Evolutionary conservation across 805 yeast species (phyloP).

Genomic region (Barnettozyma pratensis): DNA sequence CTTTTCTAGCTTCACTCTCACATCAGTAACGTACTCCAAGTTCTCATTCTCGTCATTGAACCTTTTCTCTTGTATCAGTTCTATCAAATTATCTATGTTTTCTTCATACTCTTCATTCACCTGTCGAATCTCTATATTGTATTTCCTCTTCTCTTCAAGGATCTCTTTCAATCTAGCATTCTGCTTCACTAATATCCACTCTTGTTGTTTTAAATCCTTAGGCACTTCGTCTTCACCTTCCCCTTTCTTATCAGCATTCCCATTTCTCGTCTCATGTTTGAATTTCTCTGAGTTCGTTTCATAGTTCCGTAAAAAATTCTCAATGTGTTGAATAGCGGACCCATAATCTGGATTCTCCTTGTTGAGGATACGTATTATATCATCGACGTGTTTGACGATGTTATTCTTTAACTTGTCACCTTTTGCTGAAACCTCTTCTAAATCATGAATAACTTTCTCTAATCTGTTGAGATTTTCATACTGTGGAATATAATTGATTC

Average conservation of each 20-base stretch:
- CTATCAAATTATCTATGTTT: slow-evolving; percentile 8
- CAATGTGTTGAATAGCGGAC: slow-evolving; percentile 3
- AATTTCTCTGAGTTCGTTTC: background rate
- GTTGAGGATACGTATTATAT: slow-evolving; percentile 13
- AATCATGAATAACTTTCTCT: slow-evolving; percentile 10
- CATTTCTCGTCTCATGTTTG: background rate
- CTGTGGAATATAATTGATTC: slow-evolving; percentile 16
- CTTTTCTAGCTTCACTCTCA: slow-evolving; percentile 2
- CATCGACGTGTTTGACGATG: slow-evolving; percentile 15
- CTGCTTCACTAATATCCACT: slow-evolving; percentile 11
- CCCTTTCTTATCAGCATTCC: background rate
- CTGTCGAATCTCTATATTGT: slow-evolving; percentile 5
- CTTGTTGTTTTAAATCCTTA: background rate
- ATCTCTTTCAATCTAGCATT: slow-evolving; percentile 14
- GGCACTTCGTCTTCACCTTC: background rate
- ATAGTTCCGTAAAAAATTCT: slow-evolving; percentile 9
- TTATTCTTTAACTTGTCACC: slow-evolving; percentile 10
- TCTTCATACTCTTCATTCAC: slow-evolving; percentile 15
- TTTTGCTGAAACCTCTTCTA: slow-evolving; percentile 1
- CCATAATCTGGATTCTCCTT: slow-evolving; percentile 9
- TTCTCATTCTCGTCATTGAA: slow-evolving; percentile 1
- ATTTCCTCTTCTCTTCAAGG: slow-evolving; percentile 5
- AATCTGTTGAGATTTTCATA: slow-evolving; percentile 21
- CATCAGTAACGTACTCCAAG: slow-evolving; percentile 3
- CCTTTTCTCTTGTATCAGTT: slow-evolving; percentile 7